Base-by-base conservation (phyloP, 164 flowering plant species). In the Tinospora cordifolia region DNA sequence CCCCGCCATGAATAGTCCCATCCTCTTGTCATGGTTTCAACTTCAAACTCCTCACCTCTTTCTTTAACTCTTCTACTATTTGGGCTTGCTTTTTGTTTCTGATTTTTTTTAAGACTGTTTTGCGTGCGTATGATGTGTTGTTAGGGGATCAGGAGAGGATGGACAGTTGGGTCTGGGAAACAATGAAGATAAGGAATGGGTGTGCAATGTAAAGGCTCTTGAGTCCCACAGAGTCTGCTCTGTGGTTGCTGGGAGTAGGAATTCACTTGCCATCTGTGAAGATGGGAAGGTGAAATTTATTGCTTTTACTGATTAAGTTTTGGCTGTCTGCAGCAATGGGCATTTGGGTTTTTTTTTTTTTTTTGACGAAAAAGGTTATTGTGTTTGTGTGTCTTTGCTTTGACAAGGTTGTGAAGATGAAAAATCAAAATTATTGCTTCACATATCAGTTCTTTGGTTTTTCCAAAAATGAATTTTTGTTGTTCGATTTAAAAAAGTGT, bases 141-240 rank as follows among this genome's bases (percentile, higher is more conserved):
- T 41, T 84, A 95, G 99, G 99, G 98, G 98, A 58, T 84, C 99
- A 0, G 99, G 99, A 5, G 99, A 95, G 81, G 99, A 95, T 71
- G 99, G 99, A n/a, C 99, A 92, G 72, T 71, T 95, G 68, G 99
- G 99, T 54, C 79, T 89, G 26, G 97, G 99, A 2, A 81, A 79
- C 75, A 79, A 84, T 75, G 98, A 95, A 71, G 99, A 95, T 70
- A 88, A 80, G 72, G 98, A 92, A 65, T 84, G 85, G 83, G 93
- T 86, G 62, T 95, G 91, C 78, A 75, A 75, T 15, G 78, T 95
- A 70, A 71, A 84, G 70, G 79, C 91, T 69, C 88, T 95, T 24
- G 73, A 84, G 36, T 68, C 81, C 2, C 67, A 81, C 59, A 69
- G 39, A 4, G 88, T 92, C 26, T 77, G 82, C 66, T 85, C 90